Conservation (phyloP, 2,329 filamentous ascomycete genomes). For the Cyanodermella asteris region DNA sequence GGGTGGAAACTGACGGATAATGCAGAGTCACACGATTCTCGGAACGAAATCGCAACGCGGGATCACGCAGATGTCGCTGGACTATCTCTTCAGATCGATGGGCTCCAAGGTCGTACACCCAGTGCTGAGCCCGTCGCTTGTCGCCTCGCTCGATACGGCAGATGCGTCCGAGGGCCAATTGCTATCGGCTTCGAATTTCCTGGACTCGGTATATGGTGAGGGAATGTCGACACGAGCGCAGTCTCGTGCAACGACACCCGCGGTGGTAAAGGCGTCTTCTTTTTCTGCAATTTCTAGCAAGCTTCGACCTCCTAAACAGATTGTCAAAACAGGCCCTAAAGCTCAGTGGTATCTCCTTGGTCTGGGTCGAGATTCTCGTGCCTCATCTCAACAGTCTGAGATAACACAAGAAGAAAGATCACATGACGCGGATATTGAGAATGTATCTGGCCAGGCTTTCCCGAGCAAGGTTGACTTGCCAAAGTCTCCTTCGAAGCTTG, state of each 20-base stretch:
- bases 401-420: no score
- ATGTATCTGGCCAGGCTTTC: slow-evolving; percentile 1
- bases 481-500: slow-evolving; percentile 13
- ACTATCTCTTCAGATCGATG: slow-evolving; percentile 70
- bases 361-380: slow-evolving; percentile 1
- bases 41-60: slow-evolving; percentile 73
- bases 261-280: slow-evolving; percentile 19
- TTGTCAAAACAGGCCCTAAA: slow-evolving; percentile 11
- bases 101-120: slow-evolving; percentile 47
- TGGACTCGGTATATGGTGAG: slow-evolving; percentile 55
- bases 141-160: slow-evolving; percentile 51
- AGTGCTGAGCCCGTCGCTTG: slow-evolving; percentile 34
- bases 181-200: slow-evolving; percentile 49
- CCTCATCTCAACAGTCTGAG: slow-evolving; percentile 4
- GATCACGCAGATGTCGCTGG: slow-evolving; percentile 74
- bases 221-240: slow-evolving; percentile 37
- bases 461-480: slow-evolving; percentile 3
- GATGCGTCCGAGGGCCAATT: slow-evolving; percentile 67
- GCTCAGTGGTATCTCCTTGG: slow-evolving; percentile 7
- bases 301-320: slow-evolving; percentile 15
- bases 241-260: slow-evolving; percentile 21
- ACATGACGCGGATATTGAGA: slow-evolving; percentile 3
- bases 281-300: no score
- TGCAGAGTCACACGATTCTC: slow-evolving; percentile 81
- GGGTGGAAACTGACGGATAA: no score